Base-by-base conservation (phyloP, 2,329 filamentous ascomycete species). In the Ceratocystis lukuohia region DNA sequence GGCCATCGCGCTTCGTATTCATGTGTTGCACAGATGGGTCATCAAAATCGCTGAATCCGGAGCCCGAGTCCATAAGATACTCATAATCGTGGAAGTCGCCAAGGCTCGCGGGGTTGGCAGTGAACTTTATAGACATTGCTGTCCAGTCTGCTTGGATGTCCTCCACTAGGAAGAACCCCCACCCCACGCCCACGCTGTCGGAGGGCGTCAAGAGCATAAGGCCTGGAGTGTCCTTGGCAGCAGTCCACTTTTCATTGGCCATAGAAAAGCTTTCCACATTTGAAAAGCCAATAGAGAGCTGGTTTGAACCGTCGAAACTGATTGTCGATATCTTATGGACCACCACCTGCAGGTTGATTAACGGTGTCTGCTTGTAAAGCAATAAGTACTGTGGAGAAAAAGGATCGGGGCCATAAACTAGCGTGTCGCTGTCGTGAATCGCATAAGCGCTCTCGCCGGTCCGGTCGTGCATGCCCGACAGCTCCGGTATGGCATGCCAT, bases 61-160 rank as follows among this genome's bases (percentile, higher is more conserved):
- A 20, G 3, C 62, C 62, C 1, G 62, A 48, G 17, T 64, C 62
- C 62, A 64, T 64, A 4, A 50, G 28, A 28, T 64, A 64, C 15
- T 64, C 62, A 48, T 64, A 64, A 48, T 64, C 62, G 46, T 12
- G 3, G n/a, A 64, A 64, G 28, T 64, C 62, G 30, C 46, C 45
- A 22, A 64, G 45, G 3, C 45, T 64, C 0, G 28, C 46, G 3
- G 46, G 62, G 20, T 46, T 56, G 1, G 62, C 45, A 4, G 46
- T 12, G 44, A 64, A 64, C 17, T 5, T 20, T 33, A 64, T 20
- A 2, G 62, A 53, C 45, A 25, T 64, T n/a, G 28, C 10, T 7
- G n/a, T 37, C 46, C 28, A 48, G 45, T 64, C n/a, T 5, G 30
- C 30, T 15, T 33, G 5, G 8, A 64, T 33, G 8, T 30, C n/a